Base-by-base conservation (phyloP, 2,329 filamentous ascomycete genomes). In the Fusarium agapanthi region DNA sequence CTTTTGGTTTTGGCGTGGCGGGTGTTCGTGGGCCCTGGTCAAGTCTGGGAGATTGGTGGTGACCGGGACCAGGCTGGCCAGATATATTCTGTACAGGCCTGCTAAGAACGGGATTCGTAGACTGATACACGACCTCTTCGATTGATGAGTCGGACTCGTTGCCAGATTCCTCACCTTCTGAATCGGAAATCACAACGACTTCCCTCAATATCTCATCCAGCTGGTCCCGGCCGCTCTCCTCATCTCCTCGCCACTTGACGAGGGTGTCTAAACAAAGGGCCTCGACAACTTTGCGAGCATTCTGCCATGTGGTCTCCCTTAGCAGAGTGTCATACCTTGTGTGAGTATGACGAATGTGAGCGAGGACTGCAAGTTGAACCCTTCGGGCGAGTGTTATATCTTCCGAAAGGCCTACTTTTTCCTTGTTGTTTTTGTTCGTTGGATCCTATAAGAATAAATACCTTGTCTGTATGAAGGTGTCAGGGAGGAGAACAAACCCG, bases 241-340 rank as follows among this genome's bases (percentile, higher is more conserved):
- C 90, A 74, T 92, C 90, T 61, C 90, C 90, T 82, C 90, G 89
- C 90, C 90, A 92, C 87, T 91, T 91, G 84, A 91, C 87, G 79
- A 92, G 87, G 59, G 89, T 84, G 73, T 91, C 90, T 50, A 92
- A 83, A 71, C 90, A 92, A 20, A 89, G 82, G 37, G 85, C 80
- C 74, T 91, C 88, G 48, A 91, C 89, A 44, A 86, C 86, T 80
- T 87, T 90, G 69, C 90, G 85, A 58, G 90, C 89, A 76, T 88
- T 89, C 56, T 84, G 81, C 84, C 88, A 91, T 24, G 81, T 83
- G 10, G 88, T 88, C 75, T 91, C 88, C 75, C 80, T 86, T 22
- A 91, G 81, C 24, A 92, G 82, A 64, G 87, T 79, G 76, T 92
- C 90, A 81, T 92, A 92, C 74, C 88, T 85, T 11, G 90, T 92